Evolutionary conservation across 2,329 filamentous ascomycete genomes (phyloP), one percentile per base, ranked within the genome.

Genomic region (Dactylellina parvicollis): DNA sequence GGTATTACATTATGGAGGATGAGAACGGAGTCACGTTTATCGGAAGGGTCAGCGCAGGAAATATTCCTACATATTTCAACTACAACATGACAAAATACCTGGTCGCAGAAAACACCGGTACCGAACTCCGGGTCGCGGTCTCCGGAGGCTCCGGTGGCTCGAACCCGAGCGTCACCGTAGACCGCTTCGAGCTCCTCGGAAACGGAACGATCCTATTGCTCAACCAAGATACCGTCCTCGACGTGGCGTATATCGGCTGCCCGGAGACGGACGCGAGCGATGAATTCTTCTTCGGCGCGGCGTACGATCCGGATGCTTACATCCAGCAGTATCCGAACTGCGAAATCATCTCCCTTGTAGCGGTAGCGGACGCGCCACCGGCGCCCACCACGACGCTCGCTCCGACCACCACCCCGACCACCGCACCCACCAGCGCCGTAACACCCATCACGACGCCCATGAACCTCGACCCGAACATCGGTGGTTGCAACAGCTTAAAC

Each of bases 401-500:
- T 12, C 5, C 46, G 3, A 61, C 56, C 1, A 59, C 47, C n/a
- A n/a, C n/a, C n/a, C n/a, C n/a, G n/a, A n/a, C n/a, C n/a, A n/a
- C n/a, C n/a, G n/a, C n/a, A 5, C 20, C 50, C 14, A 42, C 32
- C 8, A 62, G 42, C 40, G 56, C 59, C n/a, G 16, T 16, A 50
- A 59, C 57, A 8, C 57, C 66, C 10, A 32, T 26, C 1, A 18
- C 22, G 10, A 71, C 66, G 12, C 30, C 32, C 18, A 64, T 52
- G 18, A 44, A 28, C 8, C 18, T 54, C 2, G 36, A 49, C 12
- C 67, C 67, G 3, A 72, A 72, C n/a, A 42, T 65, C 20, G 34
- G n/a, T n/a, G 59, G 59, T 3, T 72, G 67, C 18, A 72, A 72
- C n/a, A 18, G 20, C 3, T 36, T 72, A n/a, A 52, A 72, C 22